Conservation (phyloP, 345 rosid genomes). For the Conringia planisiliqua region DNA sequence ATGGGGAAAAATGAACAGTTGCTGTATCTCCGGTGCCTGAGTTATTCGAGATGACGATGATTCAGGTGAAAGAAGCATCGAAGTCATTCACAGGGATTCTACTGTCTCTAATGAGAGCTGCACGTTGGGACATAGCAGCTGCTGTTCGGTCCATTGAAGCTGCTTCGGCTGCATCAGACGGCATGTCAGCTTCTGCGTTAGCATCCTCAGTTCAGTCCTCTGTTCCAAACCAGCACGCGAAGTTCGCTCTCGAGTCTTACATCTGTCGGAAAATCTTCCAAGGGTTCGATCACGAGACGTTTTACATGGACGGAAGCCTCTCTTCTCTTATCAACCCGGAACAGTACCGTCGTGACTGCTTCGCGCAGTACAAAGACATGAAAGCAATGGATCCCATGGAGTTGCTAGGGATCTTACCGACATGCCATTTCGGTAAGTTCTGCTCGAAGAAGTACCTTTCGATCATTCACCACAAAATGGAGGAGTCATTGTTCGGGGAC, state of each 20-base stretch:
- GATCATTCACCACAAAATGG: slow-evolving; percentile 92
- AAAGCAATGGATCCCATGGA: slow-evolving; percentile 92
- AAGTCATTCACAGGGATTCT: slow-evolving; percentile 76
- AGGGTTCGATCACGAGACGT: slow-evolving; percentile 91
- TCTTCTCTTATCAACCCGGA: slow-evolving; percentile 79
- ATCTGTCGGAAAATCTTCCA: slow-evolving; percentile 67
- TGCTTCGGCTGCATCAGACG: slow-evolving; percentile 45
- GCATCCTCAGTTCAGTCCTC: slow-evolving; percentile 51
- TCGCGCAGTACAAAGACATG: slow-evolving; percentile 81
- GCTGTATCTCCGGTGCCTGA: slow-evolving; percentile 79
- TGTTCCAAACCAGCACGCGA: slow-evolving; percentile 67
- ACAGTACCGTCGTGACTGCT: slow-evolving; percentile 79
- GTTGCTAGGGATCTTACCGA: slow-evolving; percentile 79
- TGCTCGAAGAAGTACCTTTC: slow-evolving; percentile 77
- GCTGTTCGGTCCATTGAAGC: slow-evolving; percentile 93
- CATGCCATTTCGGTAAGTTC: slow-evolving; percentile 87
- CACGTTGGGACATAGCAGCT: slow-evolving; percentile 92
- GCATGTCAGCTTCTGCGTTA: slow-evolving; percentile 30
- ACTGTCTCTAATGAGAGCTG: slow-evolving; percentile 79
- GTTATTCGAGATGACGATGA: slow-evolving; percentile 64
- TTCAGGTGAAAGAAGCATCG: slow-evolving; percentile 69
- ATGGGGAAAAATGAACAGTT: slow-evolving; percentile 40
- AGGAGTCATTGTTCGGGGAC: slow-evolving; percentile 86
- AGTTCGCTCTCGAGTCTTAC: slow-evolving; percentile 81
- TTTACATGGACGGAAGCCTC: slow-evolving; percentile 88